Percentiles rank a stretch among this genome's conserved stretches.
Evolutionary conservation across 352 stramenopile genomes (phyloP).

Genomic region (Globisporangium radiosum): DNA sequence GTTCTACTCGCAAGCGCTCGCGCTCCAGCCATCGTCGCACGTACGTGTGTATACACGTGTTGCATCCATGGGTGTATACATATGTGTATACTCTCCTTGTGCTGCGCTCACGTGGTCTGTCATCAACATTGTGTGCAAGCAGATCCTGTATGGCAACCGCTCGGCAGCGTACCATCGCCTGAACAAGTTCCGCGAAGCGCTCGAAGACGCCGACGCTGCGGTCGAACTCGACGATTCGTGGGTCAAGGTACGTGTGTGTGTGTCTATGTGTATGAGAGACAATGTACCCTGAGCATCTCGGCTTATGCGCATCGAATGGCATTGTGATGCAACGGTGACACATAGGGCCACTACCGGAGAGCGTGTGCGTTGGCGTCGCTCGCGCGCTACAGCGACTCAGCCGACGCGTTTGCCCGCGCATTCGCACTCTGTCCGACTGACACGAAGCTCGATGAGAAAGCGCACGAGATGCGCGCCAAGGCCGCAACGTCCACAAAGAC

Average conservation of each 20-base stretch:
- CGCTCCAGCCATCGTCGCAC: constrained; percentile 57
- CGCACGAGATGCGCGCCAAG: constrained; percentile 52
- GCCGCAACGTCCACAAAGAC: constrained; percentile 1
- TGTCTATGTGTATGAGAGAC: background rate
- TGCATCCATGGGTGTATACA: too few relatives aligned
- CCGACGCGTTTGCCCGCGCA: constrained; percentile 57
- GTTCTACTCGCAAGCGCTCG: constrained; percentile 88
- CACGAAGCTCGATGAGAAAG: constrained; percentile 53
- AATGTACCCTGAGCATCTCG: too few relatives aligned
- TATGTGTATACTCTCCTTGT: too few relatives aligned
- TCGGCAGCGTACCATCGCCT: constrained; percentile 66
- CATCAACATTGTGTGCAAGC: background rate
- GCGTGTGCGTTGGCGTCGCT: constrained; percentile 61
- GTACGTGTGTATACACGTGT: constrained; percentile 21
- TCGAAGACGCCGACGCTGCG: constrained; percentile 58
- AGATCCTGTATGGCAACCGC: constrained; percentile 84
- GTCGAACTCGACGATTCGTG: constrained; percentile 60
- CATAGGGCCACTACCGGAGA: constrained; percentile 70
- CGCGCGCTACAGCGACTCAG: constrained; percentile 55
- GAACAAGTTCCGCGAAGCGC: constrained; percentile 58
- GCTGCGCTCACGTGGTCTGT: too few relatives aligned
- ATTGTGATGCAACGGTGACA: too few relatives aligned
- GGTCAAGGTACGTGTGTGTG: constrained; percentile 45
- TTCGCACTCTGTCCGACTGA: constrained; percentile 67
- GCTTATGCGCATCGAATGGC: too few relatives aligned